Evolutionary conservation across 805 yeast genomes (phyloP), one percentile per base, ranked within the genome.

Genomic region (Clavispora santaluciae): DNA sequence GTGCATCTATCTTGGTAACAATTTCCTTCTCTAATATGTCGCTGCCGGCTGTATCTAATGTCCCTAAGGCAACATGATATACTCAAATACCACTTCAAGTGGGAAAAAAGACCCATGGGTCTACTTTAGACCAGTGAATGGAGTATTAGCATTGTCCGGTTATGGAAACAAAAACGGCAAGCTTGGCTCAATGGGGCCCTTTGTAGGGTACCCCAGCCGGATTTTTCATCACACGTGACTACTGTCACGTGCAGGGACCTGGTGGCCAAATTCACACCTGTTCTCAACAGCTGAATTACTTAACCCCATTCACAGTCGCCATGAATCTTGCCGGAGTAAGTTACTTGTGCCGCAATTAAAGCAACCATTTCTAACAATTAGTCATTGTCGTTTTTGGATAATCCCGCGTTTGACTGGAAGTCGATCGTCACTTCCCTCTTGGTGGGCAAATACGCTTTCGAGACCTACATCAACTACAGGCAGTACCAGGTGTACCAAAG

Each of bases 381-480:
- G 73, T 46, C 79, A 10, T 75, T 81, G 44, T 55, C 72, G 3
- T 61, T 75, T 24, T 65, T 83, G 44, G 95, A 88, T 57, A 68
- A 64, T 36, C 82, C 93, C 3, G 71, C 73, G 12, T 76, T 87
- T 54, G 76, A 88, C 46, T 93, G 96, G 96, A 88, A 87, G 57
- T 54, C 72, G 10, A 68, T 90, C 33, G 77, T 91, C 35, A 60
- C 85, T 34, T 86, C 89, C 1, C 79, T 88, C 55, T 75, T 95
- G 4, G 68, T 83, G 12, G 86, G 85, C 23, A 85, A 88, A 57
- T 88, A 75, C 55, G 62, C 73, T 3, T 89, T 89, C 59, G 93
- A 87, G 51, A 72, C 83, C 4, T 83, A 82, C 57, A 68, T 93
- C 39, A 76, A 80, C 35, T 75, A 72, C 49, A 82, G 97, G 54